Conservation (phyloP, 1,284 basidiomycete genomes). For the Cutaneotrichosporon cutaneum region DNA sequence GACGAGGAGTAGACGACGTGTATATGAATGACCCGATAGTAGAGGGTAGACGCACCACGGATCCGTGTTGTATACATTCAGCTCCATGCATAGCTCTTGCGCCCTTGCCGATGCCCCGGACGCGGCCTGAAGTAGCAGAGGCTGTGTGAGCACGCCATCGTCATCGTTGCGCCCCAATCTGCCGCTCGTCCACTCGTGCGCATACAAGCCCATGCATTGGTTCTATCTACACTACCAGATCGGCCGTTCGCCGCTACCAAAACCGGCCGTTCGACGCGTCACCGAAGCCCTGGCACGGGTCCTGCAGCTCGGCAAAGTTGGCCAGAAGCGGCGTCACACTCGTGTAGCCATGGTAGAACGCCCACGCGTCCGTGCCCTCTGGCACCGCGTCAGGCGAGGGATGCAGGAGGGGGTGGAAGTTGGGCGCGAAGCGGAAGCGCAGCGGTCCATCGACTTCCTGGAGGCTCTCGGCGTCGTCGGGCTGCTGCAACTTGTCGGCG, state of each 20-base stretch:
- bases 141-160: no score
- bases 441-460: conserved; percentile 48
- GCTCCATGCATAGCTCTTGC: neutral
- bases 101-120: neutral
- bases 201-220: conserved; percentile 6
- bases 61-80: neutral
- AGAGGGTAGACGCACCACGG: neutral
- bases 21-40: neutral
- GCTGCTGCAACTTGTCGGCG: conserved; percentile 12
- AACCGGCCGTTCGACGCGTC: conserved; percentile 4
- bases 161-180: no score
- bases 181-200: no score
- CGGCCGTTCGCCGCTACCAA: neutral
- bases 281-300: conserved; percentile 4
- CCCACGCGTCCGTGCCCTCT: conserved; percentile 71
- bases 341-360: conserved; percentile 45
- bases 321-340: conserved; percentile 44
- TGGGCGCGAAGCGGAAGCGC: conserved; percentile 76
- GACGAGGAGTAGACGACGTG: conserved; percentile 5
- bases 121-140: neutral
- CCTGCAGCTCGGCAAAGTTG: conserved; percentile 28
- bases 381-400: conserved; percentile 63
- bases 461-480: neutral
- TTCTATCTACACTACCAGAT: neutral
- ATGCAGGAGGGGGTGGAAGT: conserved; percentile 67